Evolutionary conservation across 805 yeast species (phyloP), one percentile per base, ranked within the genome.

Genomic region (Candida wancherniae): DNA sequence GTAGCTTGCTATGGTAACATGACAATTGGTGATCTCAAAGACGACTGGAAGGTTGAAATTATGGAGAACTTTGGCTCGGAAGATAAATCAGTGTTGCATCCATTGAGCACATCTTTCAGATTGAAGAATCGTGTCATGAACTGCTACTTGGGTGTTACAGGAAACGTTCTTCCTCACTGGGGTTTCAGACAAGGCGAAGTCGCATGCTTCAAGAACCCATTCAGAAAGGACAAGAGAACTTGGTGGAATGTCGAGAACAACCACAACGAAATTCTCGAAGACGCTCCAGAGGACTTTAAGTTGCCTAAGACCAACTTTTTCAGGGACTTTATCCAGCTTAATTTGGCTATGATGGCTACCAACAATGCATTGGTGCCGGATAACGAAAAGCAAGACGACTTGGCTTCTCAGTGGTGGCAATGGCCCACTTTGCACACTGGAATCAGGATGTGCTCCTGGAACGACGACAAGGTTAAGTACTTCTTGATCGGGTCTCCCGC

Each of bases 171-270:
- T 52, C 99, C 99, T 12, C 78, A 77, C 11, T 92, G 99, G 99
- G 99, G 98, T 13, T 92, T 90, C 73, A 76, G 86, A 55, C 99
- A 92, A 67, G 95, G 95, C 41, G 99, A 92, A 65, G 90, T 92
- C 42, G 80, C 79, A 2, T 92, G 99, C 63, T 58, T 67, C 55
- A 75, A 72, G 44, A 58, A 67, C 39, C 78, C 86, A 21, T 82
- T 78, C 57, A 63, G 52, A 26, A 77, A 83, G 57, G 94, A 84
- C 53, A 84, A 83, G 64, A 68, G 90, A 48, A 82, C 88, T 12
- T 84, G 92, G 90, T 84, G 92, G 92, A 83, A 82, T 56, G 69
- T 84, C 39, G 94, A 84, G 58, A 69, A 69, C 46, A 86, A 84
- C 55, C 60, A 58, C 37, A 83, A 84, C 55, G 65, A 60, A 20